Percentiles rank a stretch among this genome's conserved stretches.
These are phyloP conservation scores for Heterobasidion parviporum DNA, from an alignment of 1,284 basidiomycete genomes.

Conservation along the genomic window DNA sequence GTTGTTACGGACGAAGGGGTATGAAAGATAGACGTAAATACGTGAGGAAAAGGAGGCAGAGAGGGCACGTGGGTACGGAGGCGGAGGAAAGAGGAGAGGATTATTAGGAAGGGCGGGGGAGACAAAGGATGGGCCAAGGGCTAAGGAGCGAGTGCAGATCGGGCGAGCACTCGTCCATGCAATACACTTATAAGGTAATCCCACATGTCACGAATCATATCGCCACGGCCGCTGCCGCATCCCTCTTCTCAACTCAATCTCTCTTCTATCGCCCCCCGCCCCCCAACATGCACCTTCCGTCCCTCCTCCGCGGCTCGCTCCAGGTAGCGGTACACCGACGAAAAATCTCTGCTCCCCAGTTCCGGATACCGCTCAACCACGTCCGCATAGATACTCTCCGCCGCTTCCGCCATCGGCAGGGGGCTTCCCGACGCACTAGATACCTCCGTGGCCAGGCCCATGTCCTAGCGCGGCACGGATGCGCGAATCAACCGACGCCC, in stretches of 20 bases:
- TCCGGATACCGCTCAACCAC: constrained; percentile 47
- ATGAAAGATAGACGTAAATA: constrained; percentile 7
- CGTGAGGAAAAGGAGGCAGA: neutral
- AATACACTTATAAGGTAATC: neutral
- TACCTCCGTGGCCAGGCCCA: constrained; percentile 66
- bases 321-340: constrained; percentile 67
- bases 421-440: constrained; percentile 42
- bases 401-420: constrained; percentile 59
- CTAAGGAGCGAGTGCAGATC: neutral
- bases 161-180: no score
- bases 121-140: neutral
- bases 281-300: constrained; percentile 1
- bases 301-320: constrained; percentile 4
- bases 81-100: neutral
- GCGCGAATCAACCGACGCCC: neutral
- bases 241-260: neutral
- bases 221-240: neutral
- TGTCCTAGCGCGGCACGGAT: constrained; percentile 43
- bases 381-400: constrained; percentile 49
- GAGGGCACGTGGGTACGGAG: constrained; percentile 52
- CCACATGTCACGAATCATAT: neutral
- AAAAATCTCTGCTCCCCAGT: constrained; percentile 68
- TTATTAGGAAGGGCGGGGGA: neutral
- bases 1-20: neutral
- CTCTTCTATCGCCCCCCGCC: neutral